Conservation (phyloP, 2,329 filamentous ascomycete genomes). For the Diaporthe caulivora region DNA sequence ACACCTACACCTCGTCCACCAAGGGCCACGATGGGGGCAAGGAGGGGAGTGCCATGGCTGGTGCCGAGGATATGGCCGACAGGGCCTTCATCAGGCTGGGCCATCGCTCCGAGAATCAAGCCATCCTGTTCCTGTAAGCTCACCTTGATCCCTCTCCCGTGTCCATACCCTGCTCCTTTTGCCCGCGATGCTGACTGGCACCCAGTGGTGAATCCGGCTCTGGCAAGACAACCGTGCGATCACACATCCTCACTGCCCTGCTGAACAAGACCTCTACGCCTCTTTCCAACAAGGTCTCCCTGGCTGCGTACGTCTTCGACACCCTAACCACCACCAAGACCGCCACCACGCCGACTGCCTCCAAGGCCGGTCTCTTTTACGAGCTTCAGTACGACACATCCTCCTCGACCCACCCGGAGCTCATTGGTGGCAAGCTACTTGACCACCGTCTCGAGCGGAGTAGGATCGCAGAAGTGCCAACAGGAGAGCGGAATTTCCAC, state of each 20-base stretch:
- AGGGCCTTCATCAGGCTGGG: constrained; percentile 88
- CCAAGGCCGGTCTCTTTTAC: constrained; percentile 94
- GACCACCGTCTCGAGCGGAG: constrained; percentile 94
- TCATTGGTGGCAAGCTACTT: constrained; percentile 94
- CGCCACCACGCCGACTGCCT: constrained; percentile 92
- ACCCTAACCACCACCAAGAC: constrained; percentile 97
- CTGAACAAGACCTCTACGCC: constrained; percentile 93
- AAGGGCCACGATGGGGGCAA: constrained; percentile 92
- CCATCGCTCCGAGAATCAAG: constrained; percentile 91
- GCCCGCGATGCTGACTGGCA: constrained; percentile 37
- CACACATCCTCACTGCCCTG: constrained; percentile 87
- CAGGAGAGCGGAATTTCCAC: constrained; percentile 96
- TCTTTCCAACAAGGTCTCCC: constrained; percentile 90
- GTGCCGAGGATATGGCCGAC: constrained; percentile 91
- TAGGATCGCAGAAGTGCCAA: constrained; percentile 90
- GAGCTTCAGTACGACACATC: constrained; percentile 97
- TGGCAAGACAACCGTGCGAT: constrained; percentile 94
- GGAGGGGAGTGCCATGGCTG: constrained; percentile 91
- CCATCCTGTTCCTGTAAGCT: constrained; percentile 90
- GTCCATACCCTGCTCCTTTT: neutral
- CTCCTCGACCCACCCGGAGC: constrained; percentile 83
- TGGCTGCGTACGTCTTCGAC: constrained; percentile 95
- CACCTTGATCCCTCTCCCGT: neutral
- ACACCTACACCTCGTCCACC: constrained; percentile 91
- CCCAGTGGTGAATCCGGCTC: constrained; percentile 92